Percentiles rank a stretch among this genome's conserved stretches.
These are phyloP conservation scores for Aegilops tauschii DNA, from an alignment of 176 grass and related monocot genomes.

Conservation along the genomic window DNA sequence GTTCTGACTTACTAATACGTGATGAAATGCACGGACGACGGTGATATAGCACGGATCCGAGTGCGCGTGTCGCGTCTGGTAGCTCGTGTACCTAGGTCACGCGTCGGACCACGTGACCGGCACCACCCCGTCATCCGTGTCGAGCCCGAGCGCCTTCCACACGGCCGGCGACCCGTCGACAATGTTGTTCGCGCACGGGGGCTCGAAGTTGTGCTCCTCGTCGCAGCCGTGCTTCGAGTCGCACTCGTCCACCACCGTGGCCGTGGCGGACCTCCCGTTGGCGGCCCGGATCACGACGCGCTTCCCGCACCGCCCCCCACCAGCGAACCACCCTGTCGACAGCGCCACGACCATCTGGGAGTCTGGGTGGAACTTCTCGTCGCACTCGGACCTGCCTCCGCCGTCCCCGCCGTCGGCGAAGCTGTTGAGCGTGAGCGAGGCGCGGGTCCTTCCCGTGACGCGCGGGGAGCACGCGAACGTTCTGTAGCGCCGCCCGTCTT, in stretches of 20 bases:
- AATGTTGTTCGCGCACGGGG: constrained; percentile 48
- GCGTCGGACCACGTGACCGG: constrained; percentile 12
- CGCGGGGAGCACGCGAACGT: constrained; percentile 36
- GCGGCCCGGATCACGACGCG: constrained; percentile 10
- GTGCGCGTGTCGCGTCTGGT: no score
- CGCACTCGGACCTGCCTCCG: constrained; percentile 17
- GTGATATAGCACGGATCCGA: not conserved
- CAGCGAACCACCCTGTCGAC: constrained; percentile 28
- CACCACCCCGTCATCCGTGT: constrained; percentile 4
- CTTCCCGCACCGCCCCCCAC: constrained; percentile 21
- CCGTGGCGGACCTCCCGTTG: constrained; percentile 29
- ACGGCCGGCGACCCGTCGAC: constrained; percentile 42
- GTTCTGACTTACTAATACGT: no score
- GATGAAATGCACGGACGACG: not conserved
- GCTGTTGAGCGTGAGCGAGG: constrained; percentile 35
- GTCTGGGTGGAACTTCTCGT: constrained; percentile 30
- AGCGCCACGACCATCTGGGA: constrained; percentile 36
- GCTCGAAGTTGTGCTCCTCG: constrained; percentile 27
- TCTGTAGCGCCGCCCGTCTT: constrained; percentile 9
- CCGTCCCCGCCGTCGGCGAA: constrained; percentile 19
- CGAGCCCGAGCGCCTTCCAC: constrained; percentile 45
- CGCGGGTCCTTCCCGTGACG: not conserved
- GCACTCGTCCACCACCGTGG: constrained; percentile 60
- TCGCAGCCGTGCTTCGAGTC: constrained; percentile 46
- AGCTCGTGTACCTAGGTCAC: not conserved